Base-by-base conservation (phyloP, 345 rosid species). In the Viola odorata region DNA sequence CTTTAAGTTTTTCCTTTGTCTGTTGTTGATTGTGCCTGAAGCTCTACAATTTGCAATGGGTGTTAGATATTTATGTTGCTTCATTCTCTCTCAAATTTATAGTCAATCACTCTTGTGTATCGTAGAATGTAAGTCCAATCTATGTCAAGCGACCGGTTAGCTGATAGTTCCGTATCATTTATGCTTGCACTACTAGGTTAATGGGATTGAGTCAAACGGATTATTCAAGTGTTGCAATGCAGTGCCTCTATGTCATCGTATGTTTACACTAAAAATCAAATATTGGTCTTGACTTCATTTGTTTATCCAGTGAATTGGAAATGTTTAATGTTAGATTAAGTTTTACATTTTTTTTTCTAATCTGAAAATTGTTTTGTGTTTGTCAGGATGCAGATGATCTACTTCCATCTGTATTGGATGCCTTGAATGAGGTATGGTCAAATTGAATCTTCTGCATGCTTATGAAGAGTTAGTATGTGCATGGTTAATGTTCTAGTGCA, bases 341-440 rank as follows among this genome's bases (percentile, higher is more conserved):
- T 4, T 48, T 42, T 11, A 6, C 11, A 7, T 42, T 50, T 4
- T n/a, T 50, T 50, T 50, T 10, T 50, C 53, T 50, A 47, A 47
- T 50, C 32, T 50, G 53, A 50, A 3, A 49, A 4, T 10, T 49
- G 52, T 49, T 49, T 53, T 62, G 65, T 39, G 53, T 66, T 70
- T 86, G 63, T 73, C 77, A 91, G 96, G 97, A 84, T 67, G 74
- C 88, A 60, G 96, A 83, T 65, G 92, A 95, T 81, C 77, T 84
- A 56, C 89, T 88, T 61, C 95, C 84, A 59, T 79, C 82, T 68
- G 99, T 91, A 62, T 74, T 95, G 65, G 97, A 95, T 62, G 95
- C 99, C 53, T 76, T 91, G 82, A 86, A 85, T 78, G 99, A 95
- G 99, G 99, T 94, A 78, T 45, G 70, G 12, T 41, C 23, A 8